Base-by-base conservation (phyloP, 179 eudicot genomes). In the Carnegiea gigantea region DNA sequence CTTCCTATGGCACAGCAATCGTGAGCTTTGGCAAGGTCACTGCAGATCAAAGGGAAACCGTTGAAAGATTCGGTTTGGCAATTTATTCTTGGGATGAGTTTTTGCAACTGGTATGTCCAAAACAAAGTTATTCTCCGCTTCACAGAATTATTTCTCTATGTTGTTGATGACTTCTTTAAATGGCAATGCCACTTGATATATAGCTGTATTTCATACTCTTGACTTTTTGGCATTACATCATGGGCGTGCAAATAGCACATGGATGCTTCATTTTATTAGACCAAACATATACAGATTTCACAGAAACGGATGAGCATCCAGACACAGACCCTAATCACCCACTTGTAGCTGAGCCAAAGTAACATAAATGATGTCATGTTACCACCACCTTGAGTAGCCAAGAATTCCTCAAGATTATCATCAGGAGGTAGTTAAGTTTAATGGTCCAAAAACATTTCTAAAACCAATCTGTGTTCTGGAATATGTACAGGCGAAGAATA, bases 21-120 rank as follows among this genome's bases (percentile, higher is more conserved):
- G 98, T 96, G 85, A 96, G 99, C 90, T 96, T 96, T 81, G 95
- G 97, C 26, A 86, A 88, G 82, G 87, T 93, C 51, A 83, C 90
- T 24, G 70, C 73, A 4, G 91, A 92, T 60, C 94, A 93, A 77
- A 92, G 85, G 86, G 80, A 87, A 75, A 84, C 48, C 20, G 93
- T 93, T 72, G 86, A 85, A 76, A 78, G 78, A 59, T 89, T 86
- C 77, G 92, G 90, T 49, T 46, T 93, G 86, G 80, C 87, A 51
- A 38, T 92, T n/a, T 91, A 89, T 81, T 87, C 97, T 48, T 96
- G 99, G 99, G 90, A 91, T 83, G 91, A 91, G 13, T 96, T 96
- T 85, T 83, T 93, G 87, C 89, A 80, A 64, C 85, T 94, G 92
- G 98, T 95, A 84, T 57, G 90, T 75, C 83, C 44, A 79, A 81